Base-by-base conservation (phyloP, 805 yeast genomes). In the Danielia oregonensis region DNA sequence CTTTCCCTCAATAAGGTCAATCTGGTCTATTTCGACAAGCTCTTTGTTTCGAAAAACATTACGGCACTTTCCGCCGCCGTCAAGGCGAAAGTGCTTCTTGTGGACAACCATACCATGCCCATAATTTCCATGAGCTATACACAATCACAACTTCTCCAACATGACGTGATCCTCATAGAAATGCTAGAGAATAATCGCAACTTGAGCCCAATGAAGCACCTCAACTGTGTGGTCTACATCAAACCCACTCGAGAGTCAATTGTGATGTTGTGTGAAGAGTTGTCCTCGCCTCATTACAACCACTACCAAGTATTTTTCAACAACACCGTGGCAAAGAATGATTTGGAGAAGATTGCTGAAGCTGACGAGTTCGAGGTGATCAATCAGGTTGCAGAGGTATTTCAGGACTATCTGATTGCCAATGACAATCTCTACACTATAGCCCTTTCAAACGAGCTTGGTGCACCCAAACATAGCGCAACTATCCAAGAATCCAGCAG, bases 51-150 rank as follows among this genome's bases (percentile, higher is more conserved):
- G 16, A 45, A 43, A 24, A 37, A 41, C 27, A 48, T 44, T 31
- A 37, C 44, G 8, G 41, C 40, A 9, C 44, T 44, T 8, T 19
- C 39, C 11, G 42, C 48, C 17, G 63, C 59, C 19, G 29, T 39
- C 16, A 58, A 72, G 42, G 79, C 89, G 39, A 78, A 78, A 44
- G 95, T 89, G 18, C 67, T 93, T 24, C 67, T 93, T 25, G 70
- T 93, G 37, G 98, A 93, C 54, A 66, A 74, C 32, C 70, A 71
- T 44, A 91, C 98, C 47, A 85, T 94, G 5, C 72, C 88, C 0
- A 78, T 88, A 16, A 76, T 93, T 15, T 87, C 97, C n/a, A 71
- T 93, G 74, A 79, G 84, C 48, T 77, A 94, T 18, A 84, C 96
- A 2, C 98, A 93, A 55, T 81, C 94, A 3, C 84, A 80, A 36